These are phyloP conservation scores for Thinopyrum obtusiflorum DNA, from an alignment of 202 grass and related monocot species.

Conservation along the genomic window DNA sequence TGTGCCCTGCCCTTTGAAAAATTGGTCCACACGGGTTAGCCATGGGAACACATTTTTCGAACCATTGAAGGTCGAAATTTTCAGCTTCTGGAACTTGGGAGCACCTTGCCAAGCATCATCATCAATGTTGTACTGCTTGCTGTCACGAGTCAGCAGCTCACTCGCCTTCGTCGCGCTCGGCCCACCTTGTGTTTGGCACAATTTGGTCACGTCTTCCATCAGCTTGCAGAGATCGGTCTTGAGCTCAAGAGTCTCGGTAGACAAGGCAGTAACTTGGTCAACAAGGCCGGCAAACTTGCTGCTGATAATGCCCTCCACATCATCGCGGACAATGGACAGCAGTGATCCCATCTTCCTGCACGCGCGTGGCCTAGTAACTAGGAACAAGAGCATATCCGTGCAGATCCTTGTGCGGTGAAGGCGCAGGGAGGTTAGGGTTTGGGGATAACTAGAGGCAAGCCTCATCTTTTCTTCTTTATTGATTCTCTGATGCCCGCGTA, in stretches of 20 bases:
- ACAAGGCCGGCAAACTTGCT: neutral
- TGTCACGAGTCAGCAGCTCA: neutral
- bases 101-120: neutral
- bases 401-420: neutral
- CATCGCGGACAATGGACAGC: neutral
- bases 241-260: neutral
- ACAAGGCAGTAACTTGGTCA: neutral
- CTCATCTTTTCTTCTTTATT: neutral
- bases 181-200: neutral
- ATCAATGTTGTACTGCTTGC: neutral
- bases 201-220: neutral
- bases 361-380: neutral
- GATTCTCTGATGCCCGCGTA: neutral
- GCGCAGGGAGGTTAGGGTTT: neutral
- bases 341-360: neutral
- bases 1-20: neutral
- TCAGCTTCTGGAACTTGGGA: neutral
- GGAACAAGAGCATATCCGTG: neutral
- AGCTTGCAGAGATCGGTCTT: neutral
- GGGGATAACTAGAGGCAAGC: neutral
- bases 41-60: neutral
- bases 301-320: neutral
- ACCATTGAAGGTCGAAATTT: neutral
- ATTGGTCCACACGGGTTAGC: neutral
- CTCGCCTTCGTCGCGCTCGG: neutral